phyloP scores from a whole-genome alignment of 2,329 filamentous ascomycete genomes.

The Ceratocystis lukuohia region DNA sequence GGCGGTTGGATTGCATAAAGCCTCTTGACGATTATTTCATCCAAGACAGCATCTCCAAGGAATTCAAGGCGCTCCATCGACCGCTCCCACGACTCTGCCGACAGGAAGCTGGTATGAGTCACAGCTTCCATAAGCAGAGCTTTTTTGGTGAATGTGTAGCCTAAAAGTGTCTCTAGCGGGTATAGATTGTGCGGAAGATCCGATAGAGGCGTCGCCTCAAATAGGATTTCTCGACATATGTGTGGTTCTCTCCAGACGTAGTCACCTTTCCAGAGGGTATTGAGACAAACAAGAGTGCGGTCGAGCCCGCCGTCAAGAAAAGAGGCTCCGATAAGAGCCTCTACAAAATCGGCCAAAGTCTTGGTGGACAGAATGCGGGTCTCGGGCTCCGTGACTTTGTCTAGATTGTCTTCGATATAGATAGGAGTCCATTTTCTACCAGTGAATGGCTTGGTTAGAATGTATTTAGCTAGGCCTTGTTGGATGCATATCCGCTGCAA shows the following conservation, averaged over 20 bases:
- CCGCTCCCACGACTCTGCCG: slow-evolving; percentile 28
- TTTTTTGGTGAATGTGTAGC: slow-evolving; percentile 57
- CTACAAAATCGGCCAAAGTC: slow-evolving; percentile 72
- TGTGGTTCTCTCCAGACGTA: slow-evolving; percentile 39
- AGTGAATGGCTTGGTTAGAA: slow-evolving; percentile 55
- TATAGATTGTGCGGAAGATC: slow-evolving; percentile 31
- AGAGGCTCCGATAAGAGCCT: slow-evolving; percentile 67
- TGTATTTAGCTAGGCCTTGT: slow-evolving; percentile 55
- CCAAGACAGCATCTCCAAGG: slow-evolving; percentile 72
- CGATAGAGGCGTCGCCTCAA: slow-evolving; percentile 24
- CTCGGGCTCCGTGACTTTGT: slow-evolving; percentile 17
- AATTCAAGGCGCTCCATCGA: slow-evolving; percentile 69
- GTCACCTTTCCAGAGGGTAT: slow-evolving; percentile 45
- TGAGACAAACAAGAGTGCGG: slow-evolving; percentile 49
- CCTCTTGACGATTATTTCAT: slow-evolving; percentile 56
- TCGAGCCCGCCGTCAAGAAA: slow-evolving; percentile 54
- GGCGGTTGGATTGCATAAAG: slow-evolving; percentile 38
- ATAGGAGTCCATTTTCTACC: slow-evolving; percentile 58
- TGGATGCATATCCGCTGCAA: slow-evolving; percentile 52
- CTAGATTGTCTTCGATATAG: slow-evolving; percentile 35
- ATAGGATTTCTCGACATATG: slow-evolving; percentile 32
- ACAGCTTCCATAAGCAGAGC: slow-evolving; percentile 62
- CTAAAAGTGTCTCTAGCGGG: slow-evolving; percentile 51
- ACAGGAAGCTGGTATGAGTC: slow-evolving; percentile 55
- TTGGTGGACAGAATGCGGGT: slow-evolving; percentile 52